These are phyloP conservation scores for Bipolaris zeicola DNA, from an alignment of 2,329 filamentous ascomycete species.

Conservation along the genomic window DNA sequence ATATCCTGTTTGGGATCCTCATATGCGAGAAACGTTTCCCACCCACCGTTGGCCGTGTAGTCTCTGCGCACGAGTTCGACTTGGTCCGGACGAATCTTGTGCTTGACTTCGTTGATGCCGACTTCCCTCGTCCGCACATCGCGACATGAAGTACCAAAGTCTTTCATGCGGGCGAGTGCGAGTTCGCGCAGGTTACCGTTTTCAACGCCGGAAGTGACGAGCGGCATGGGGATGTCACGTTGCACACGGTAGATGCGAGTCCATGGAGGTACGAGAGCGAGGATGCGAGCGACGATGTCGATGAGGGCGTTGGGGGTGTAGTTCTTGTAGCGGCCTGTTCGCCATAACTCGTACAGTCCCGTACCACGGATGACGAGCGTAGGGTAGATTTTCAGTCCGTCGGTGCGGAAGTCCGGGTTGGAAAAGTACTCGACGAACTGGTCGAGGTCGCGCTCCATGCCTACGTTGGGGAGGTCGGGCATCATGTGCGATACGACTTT, in stretches of 20 bases:
- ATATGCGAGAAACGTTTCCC: conserved; percentile 98
- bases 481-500: conserved; percentile 99
- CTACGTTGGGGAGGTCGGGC: conserved; percentile 96
- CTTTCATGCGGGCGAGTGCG: conserved; percentile 96
- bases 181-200: conserved; percentile 96
- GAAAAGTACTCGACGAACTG: conserved; percentile 99
- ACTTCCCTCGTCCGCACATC: conserved; percentile 97
- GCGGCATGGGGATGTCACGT: conserved; percentile 98
- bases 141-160: conserved; percentile 95
- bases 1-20: conserved; percentile 99
- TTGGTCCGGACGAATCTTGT: conserved; percentile 96
- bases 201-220: conserved; percentile 98
- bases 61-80: conserved; percentile 93
- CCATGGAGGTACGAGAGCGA: conserved; percentile 95
- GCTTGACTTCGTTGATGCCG: conserved; percentile 97
- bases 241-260: conserved; percentile 98
- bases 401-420: conserved; percentile 92
- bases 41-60: conserved; percentile 93
- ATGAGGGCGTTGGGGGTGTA: conserved; percentile 97
- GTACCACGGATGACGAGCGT: conserved; percentile 97
- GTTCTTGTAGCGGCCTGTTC: conserved; percentile 96
- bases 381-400: conserved; percentile 97
- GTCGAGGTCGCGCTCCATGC: conserved; percentile 95
- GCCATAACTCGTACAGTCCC: conserved; percentile 95
- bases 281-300: conserved; percentile 92